Conservation (phyloP, 2,329 filamentous ascomycete species). For the Claviceps sp. region DNA sequence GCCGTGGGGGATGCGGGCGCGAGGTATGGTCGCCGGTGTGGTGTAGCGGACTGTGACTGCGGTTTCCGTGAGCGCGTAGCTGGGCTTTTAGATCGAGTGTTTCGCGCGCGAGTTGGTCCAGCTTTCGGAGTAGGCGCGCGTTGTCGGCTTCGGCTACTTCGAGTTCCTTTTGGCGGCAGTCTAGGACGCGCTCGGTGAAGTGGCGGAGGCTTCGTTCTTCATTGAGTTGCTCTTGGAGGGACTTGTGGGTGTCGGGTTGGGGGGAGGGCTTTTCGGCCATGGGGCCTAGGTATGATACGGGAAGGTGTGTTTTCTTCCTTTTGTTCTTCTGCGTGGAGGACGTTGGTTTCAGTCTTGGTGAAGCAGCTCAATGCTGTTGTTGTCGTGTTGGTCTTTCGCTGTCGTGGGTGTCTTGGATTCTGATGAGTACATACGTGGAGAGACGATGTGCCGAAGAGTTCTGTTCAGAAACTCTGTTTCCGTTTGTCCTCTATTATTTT, state of each 20-base stretch:
- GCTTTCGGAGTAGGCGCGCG: conserved; percentile 13
- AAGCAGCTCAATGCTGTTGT: neutral
- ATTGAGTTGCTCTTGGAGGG: conserved; percentile 14
- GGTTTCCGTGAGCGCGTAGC: conserved; percentile 13
- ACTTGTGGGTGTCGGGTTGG: neutral
- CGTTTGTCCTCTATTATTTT: neutral
- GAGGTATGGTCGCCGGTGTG: conserved; percentile 20
- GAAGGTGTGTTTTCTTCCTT: neutral
- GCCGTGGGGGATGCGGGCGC: conserved; percentile 18
- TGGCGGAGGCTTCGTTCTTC: conserved; percentile 20
- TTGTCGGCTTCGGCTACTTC: conserved; percentile 18
- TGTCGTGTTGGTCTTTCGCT: neutral
- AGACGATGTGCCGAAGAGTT: neutral
- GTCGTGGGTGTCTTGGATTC: neutral
- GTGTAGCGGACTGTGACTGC: conserved; percentile 12
- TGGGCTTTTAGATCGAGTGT: conserved; percentile 17
- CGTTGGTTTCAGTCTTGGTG: neutral
- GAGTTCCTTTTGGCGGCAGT: conserved; percentile 22
- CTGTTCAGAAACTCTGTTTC: neutral
- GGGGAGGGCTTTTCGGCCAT: neutral
- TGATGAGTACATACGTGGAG: neutral
- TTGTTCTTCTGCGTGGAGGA: neutral
- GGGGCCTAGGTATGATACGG: neutral
- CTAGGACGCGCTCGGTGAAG: conserved; percentile 24
- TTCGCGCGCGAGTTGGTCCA: conserved; percentile 19